Percentiles rank a stretch among this genome's conserved stretches.
phyloP scores from a whole-genome alignment of 1,284 basidiomycete genomes.

The Erythrobasidium hasegawianum region DNA sequence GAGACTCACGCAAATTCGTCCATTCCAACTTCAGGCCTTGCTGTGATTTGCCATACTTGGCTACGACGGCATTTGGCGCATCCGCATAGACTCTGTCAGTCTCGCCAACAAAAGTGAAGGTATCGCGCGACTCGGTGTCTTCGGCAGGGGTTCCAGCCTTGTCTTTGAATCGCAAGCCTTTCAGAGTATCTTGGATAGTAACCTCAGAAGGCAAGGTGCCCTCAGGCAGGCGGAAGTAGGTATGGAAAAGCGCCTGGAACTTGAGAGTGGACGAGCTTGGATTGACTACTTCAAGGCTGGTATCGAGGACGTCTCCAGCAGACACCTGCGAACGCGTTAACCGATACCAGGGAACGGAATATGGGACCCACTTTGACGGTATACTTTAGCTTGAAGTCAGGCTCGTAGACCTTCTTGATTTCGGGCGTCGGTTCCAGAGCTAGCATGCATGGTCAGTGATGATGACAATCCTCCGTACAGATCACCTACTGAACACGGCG shows the following conservation, averaged over 20 bases:
- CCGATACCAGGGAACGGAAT: background rate
- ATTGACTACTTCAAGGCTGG: slow-evolving; percentile 38
- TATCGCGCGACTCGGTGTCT: slow-evolving; percentile 34
- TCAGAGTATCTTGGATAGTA: slow-evolving; percentile 36
- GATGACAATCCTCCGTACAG: background rate
- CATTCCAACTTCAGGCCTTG: slow-evolving; percentile 40
- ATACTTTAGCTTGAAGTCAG: slow-evolving; percentile 44
- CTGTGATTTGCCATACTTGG: slow-evolving; percentile 33
- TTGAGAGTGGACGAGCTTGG: slow-evolving; percentile 39
- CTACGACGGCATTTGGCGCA: slow-evolving; percentile 36
- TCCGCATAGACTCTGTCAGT: slow-evolving; percentile 45
- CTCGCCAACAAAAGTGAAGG: slow-evolving; percentile 43
- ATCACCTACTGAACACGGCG: slow-evolving; percentile 42
- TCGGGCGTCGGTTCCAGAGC: slow-evolving; percentile 37
- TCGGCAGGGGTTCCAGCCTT: slow-evolving; percentile 38
- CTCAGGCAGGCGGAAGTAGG: slow-evolving; percentile 47
- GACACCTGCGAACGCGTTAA: background rate
- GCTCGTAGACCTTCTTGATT: slow-evolving; percentile 38
- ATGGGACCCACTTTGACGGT: slow-evolving; percentile 42
- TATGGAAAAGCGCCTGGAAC: slow-evolving; percentile 51
- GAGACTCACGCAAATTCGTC: slow-evolving; percentile 33
- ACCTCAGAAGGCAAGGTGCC: slow-evolving; percentile 36
- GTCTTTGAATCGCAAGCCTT: slow-evolving; percentile 42
- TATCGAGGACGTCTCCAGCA: slow-evolving; percentile 34
- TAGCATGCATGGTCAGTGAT: slow-evolving; percentile 4